A percentile compares a stretch with the other conserved stretches of the same genome.
These are phyloP conservation scores for Pistacia vera DNA, from an alignment of 345 rosid species.

Conservation along the genomic window DNA sequence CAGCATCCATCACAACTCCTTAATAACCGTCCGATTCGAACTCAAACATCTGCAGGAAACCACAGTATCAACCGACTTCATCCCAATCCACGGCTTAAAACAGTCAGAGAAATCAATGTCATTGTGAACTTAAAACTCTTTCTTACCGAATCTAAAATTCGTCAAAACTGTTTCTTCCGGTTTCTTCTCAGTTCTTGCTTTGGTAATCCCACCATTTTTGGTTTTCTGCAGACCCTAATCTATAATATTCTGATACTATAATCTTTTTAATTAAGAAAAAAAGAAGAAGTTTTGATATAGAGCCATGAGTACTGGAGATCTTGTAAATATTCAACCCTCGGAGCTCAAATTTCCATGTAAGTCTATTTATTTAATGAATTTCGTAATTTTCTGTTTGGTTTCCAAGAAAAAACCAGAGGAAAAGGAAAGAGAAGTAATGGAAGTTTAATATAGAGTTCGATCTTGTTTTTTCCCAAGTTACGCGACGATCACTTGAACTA, in stretches of 20 bases:
- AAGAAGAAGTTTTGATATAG: neutral
- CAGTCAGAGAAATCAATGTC: neutral
- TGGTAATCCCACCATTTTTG: neutral
- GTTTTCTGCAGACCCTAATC: constrained; percentile 3
- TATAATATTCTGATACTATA: neutral
- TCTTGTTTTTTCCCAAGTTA: neutral
- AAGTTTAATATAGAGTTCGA: neutral
- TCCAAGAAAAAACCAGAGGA: neutral
- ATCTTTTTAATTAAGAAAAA: neutral
- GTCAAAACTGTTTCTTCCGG: neutral
- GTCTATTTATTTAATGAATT: constrained; percentile 19
- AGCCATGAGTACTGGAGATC: constrained; percentile 61
- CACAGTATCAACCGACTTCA: neutral
- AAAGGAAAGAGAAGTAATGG: neutral
- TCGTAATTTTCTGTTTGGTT: constrained; percentile 19
- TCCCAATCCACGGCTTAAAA: neutral
- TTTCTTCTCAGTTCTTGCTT: neutral
- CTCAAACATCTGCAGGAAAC: neutral
- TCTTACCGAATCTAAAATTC: neutral
- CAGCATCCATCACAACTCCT: neutral
- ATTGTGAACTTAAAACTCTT: no score
- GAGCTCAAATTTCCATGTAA: constrained; percentile 89
- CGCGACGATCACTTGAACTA: neutral
- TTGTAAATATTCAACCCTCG: constrained; percentile 66
- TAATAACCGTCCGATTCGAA: neutral